Percentiles rank a stretch among this genome's conserved stretches.
Conservation (phyloP, 2,329 filamentous ascomycete species). For the Botrytis pseudocinerea region DNA sequence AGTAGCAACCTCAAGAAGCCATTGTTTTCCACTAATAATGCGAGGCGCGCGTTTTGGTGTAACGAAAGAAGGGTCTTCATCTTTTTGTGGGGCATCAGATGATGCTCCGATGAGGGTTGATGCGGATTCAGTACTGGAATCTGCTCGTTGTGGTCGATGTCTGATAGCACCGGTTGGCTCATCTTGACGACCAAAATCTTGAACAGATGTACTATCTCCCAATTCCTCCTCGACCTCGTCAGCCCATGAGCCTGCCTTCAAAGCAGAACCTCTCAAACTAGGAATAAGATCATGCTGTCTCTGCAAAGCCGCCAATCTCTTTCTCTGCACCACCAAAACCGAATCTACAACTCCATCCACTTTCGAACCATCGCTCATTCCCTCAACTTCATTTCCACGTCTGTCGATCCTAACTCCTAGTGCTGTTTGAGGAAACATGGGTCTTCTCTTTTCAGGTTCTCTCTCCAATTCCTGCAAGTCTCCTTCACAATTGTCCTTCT, state of each 20-base stretch:
- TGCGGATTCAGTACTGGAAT: neutral
- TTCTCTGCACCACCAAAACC: neutral
- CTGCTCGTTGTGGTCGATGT: too few species aligned
- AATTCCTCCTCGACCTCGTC: neutral
- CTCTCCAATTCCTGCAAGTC: constrained; percentile 31
- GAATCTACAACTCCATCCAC: neutral
- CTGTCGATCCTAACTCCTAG: neutral
- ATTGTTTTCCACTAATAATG: constrained; percentile 5
- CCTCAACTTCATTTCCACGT: constrained; percentile 20
- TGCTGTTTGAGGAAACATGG: neutral
- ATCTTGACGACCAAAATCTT: too few species aligned
- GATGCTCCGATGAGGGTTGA: neutral
- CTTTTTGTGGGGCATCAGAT: neutral
- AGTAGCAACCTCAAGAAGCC: neutral
- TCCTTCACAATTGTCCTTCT: constrained; percentile 34
- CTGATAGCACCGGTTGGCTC: neutral
- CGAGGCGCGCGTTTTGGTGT: neutral
- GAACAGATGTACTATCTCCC: neutral
- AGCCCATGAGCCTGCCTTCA: neutral
- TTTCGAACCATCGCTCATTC: neutral
- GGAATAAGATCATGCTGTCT: neutral
- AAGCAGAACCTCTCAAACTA: neutral
- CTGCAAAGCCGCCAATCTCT: neutral
- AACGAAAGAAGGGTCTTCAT: neutral
- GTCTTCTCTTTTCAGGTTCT: constrained; percentile 3